A percentile compares a stretch with the other conserved stretches of the same genome.
Evolutionary conservation across 2,329 filamentous ascomycete genomes (phyloP).

Genomic region (Ceratocystiopsis sp.): DNA sequence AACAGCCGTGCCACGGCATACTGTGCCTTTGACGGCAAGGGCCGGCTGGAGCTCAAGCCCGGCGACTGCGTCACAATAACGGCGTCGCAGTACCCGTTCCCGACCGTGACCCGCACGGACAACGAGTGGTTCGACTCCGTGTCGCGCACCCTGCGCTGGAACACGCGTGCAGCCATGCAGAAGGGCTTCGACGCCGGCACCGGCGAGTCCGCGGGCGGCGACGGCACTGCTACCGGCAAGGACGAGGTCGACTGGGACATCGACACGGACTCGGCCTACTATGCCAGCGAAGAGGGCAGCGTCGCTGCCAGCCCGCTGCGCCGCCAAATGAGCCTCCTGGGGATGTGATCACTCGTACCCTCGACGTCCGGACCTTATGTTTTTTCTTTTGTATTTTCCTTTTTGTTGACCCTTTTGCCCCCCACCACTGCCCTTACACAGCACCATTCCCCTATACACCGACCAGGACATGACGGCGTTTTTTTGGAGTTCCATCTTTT

Average conservation of each 20-base stretch:
- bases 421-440: too few relatives aligned
- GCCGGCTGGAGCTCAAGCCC: constrained; percentile 77
- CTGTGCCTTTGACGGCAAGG: constrained; percentile 95
- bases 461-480: too few relatives aligned
- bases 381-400: not conserved
- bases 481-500: too few relatives aligned
- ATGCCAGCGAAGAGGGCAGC: constrained; percentile 57
- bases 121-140: constrained; percentile 97
- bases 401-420: not conserved
- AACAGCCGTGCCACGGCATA: constrained; percentile 85
- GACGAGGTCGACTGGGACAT: constrained; percentile 72
- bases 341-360: constrained; percentile 26
- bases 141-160: constrained; percentile 83
- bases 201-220: constrained; percentile 28
- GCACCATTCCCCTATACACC: too few relatives aligned
- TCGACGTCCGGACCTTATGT: not conserved
- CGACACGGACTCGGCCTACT: constrained; percentile 64
- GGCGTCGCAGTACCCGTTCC: constrained; percentile 91
- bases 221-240: constrained; percentile 24
- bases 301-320: constrained; percentile 49
- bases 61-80: constrained; percentile 95
- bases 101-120: constrained; percentile 76
- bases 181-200: constrained; percentile 58
- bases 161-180: constrained; percentile 78
- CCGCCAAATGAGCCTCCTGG: constrained; percentile 57